Percentiles rank a stretch among this genome's conserved stretches.
Conservation (phyloP, 495 filamentous ascomycete genomes). For the Xylaria scruposa region DNA sequence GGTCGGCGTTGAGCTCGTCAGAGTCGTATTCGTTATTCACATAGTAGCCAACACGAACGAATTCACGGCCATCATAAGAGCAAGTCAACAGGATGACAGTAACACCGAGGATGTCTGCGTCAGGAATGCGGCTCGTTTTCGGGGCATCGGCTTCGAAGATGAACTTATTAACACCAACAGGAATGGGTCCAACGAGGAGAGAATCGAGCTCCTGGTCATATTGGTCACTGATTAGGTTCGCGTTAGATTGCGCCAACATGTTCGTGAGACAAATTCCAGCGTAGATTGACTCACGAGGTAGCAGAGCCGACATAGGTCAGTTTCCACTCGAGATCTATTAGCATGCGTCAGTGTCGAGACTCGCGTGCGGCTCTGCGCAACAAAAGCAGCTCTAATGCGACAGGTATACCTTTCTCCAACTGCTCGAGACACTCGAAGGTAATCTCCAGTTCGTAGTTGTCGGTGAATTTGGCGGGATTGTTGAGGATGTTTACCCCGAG, state of each 20-base stretch:
- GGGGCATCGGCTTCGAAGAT: constrained; percentile 95
- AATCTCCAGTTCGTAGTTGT: constrained; percentile 94
- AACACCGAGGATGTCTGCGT: constrained; percentile 93
- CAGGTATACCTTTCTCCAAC: constrained; percentile 79
- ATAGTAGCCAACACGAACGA: constrained; percentile 98
- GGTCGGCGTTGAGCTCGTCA: constrained; percentile 84
- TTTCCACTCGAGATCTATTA: constrained; percentile 97
- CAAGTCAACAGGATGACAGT: constrained; percentile 97
- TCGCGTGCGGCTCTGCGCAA: neutral
- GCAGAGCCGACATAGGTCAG: constrained; percentile 98
- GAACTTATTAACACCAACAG: constrained; percentile 97
- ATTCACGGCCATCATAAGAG: constrained; percentile 94
- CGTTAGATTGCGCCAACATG: constrained; percentile 18
- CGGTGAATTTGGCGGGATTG: constrained; percentile 90
- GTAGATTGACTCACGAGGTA: constrained; percentile 72
- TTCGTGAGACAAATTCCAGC: neutral
- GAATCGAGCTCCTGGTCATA: constrained; percentile 98
- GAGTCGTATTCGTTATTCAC: constrained; percentile 98
- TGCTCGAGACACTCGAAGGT: constrained; percentile 95
- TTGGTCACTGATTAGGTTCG: constrained; percentile 69
- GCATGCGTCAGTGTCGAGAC: neutral
- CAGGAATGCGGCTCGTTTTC: constrained; percentile 85
- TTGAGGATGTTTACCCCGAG: constrained; percentile 94
- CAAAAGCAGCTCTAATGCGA: neutral
- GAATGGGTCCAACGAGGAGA: constrained; percentile 93